Percentiles rank a stretch among this genome's conserved stretches.
These are phyloP conservation scores for Linum lewisii DNA, from an alignment of 345 rosid species.

Conservation along the genomic window DNA sequence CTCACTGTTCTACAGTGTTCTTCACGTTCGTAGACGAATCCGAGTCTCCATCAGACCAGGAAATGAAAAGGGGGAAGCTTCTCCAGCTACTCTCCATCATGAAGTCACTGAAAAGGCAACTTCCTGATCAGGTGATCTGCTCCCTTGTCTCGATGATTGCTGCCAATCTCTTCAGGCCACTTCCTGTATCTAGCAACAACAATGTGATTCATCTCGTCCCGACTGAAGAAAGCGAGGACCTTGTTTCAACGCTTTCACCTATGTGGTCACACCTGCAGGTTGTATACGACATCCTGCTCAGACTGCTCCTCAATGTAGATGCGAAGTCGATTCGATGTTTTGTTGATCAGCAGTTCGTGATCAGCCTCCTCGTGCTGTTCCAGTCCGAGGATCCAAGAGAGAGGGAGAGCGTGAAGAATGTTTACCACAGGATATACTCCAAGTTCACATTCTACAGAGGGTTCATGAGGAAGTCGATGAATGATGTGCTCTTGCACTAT, in stretches of 20 bases:
- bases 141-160: slow-evolving; percentile 44
- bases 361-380: slow-evolving; percentile 36
- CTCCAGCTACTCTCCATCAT: slow-evolving; percentile 31
- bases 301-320: slow-evolving; percentile 26
- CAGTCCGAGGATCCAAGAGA: slow-evolving; percentile 58
- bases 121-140: slow-evolving; percentile 21
- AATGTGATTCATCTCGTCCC: slow-evolving; percentile 12
- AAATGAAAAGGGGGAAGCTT: slow-evolving; percentile 39
- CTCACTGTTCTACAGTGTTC: slow-evolving; percentile 23
- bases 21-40: slow-evolving; percentile 40
- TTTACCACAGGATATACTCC: slow-evolving; percentile 45
- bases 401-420: slow-evolving; percentile 42
- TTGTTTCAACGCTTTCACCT: slow-evolving; percentile 19
- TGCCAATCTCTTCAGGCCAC: slow-evolving; percentile 44
- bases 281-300: slow-evolving; percentile 37
- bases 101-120: slow-evolving; percentile 23
- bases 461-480: slow-evolving; percentile 56
- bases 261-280: slow-evolving; percentile 48
- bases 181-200: slow-evolving; percentile 30
- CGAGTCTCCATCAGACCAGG: slow-evolving; percentile 45
- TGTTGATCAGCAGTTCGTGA: slow-evolving; percentile 33
- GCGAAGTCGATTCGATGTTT: slow-evolving; percentile 31
- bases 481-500: slow-evolving; percentile 34
- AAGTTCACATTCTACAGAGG: slow-evolving; percentile 38
- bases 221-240: slow-evolving; percentile 37